Conservation (phyloP, 768 basidiomycete genomes). For the Harrya chromipes region DNA sequence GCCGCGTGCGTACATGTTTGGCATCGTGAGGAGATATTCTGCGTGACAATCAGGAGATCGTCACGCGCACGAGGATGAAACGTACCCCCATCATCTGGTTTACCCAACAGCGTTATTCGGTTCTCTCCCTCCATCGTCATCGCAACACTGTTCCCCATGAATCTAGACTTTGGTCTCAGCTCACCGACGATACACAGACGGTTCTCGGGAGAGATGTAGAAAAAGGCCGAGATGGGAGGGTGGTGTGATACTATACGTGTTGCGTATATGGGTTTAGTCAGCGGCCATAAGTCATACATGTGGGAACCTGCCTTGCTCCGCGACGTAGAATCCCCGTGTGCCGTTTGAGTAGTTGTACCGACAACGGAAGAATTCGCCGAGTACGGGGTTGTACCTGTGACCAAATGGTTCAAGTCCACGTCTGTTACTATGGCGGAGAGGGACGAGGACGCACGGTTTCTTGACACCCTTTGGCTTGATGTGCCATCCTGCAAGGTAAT, state of each 20-base stretch:
- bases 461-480: conserved; percentile 99
- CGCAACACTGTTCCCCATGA: conserved; percentile 94
- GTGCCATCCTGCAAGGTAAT: conserved; percentile 99
- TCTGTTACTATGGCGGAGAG: neutral
- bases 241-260: conserved; percentile 81
- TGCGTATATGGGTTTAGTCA: conserved; percentile 3
- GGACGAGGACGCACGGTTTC: conserved; percentile 75
- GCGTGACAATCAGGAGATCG: conserved; percentile 10
- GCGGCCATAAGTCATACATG: neutral
- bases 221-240: conserved; percentile 93
- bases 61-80: conserved; percentile 16
- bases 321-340: conserved; percentile 92
- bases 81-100: conserved; percentile 83
- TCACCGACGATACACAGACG: conserved; percentile 86
- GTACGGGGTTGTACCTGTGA: conserved; percentile 87
- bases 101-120: conserved; percentile 76
- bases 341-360: conserved; percentile 90
- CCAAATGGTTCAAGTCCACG: conserved; percentile 4
- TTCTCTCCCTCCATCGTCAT: conserved; percentile 98
- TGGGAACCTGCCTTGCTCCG: conserved; percentile 75
- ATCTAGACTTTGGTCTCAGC: conserved; percentile 91
- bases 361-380: conserved; percentile 98
- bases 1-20: conserved; percentile 94
- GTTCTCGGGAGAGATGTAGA: conserved; percentile 91
- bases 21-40: conserved; percentile 93